Percentiles rank a stretch among this genome's conserved stretches.
Conservation (phyloP, 2,329 filamentous ascomycete genomes). For the Daldinia sp. region DNA sequence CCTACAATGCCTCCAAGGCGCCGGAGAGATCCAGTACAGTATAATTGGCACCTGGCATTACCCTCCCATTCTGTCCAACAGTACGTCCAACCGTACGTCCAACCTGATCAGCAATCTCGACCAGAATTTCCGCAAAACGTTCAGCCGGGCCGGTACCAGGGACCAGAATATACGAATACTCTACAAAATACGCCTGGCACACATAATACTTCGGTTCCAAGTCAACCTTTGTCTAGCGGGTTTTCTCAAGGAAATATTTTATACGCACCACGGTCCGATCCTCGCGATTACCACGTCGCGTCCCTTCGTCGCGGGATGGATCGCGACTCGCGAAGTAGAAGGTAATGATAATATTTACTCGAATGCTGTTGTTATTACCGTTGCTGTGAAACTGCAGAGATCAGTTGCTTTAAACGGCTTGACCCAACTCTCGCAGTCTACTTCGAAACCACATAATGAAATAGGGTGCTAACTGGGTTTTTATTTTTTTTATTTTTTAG, state of each 20-base stretch:
- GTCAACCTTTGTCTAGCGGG: not conserved
- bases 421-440: not conserved
- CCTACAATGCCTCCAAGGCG: not conserved
- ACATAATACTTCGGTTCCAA: not conserved
- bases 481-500: conserved; percentile 44
- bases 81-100: not conserved
- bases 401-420: not conserved
- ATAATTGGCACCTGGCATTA: not conserved
- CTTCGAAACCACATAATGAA: not conserved
- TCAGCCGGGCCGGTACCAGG: not conserved
- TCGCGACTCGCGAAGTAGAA: conserved; percentile 46
- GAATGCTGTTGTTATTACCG: not conserved
- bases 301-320: conserved; percentile 37
- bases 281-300: not conserved
- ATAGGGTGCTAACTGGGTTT: conserved; percentile 1
- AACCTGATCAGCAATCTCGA: not conserved
- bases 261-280: not conserved
- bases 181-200: not conserved
- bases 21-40: not conserved
- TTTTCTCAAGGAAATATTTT: not conserved
- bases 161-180: not conserved
- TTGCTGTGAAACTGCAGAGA: not conserved
- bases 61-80: not conserved
- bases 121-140: too few relatives aligned
- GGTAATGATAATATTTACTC: conserved; percentile 30